phyloP scores from a whole-genome alignment of 2,329 filamentous ascomycete genomes.

The Ceratocystis variospora region DNA sequence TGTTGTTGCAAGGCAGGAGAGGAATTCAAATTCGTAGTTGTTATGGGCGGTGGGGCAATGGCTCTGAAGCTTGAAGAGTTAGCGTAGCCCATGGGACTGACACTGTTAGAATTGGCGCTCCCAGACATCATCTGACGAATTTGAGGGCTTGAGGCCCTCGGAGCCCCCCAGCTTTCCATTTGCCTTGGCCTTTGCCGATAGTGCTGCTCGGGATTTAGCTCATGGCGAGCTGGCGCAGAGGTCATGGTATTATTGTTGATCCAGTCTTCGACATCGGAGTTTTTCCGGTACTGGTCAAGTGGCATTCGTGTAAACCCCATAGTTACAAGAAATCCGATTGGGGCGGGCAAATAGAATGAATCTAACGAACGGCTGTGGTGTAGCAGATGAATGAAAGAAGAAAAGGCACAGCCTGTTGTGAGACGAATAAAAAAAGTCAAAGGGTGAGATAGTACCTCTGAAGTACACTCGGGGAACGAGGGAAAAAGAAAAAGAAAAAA shows the following conservation, averaged over 20 bases:
- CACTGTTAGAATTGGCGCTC: background rate
- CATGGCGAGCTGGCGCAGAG: constrained; percentile 5
- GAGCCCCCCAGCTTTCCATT: constrained; percentile 13
- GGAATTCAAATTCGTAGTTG: background rate
- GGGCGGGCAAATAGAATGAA: background rate
- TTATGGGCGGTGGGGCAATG: background rate
- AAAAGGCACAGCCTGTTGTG: background rate
- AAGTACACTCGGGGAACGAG: background rate
- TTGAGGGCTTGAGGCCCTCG: constrained; percentile 2
- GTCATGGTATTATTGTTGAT: background rate
- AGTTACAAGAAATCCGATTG: background rate
- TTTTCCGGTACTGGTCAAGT: constrained; percentile 8
- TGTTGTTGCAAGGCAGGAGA: background rate
- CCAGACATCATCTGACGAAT: background rate
- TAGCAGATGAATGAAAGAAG: background rate
- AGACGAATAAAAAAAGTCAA: background rate
- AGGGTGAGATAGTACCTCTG: background rate
- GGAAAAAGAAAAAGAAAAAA: background rate
- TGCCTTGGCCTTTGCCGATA: constrained; percentile 10
- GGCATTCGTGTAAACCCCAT: constrained; percentile 11
- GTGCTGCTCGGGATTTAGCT: constrained; percentile 14
- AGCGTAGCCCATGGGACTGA: background rate
- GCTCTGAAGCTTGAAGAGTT: background rate
- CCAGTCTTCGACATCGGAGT: constrained; percentile 6
- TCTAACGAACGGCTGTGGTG: background rate